Evolutionary conservation across 495 filamentous ascomycete species (phyloP).

Genomic region (Penicillium pulvis): DNA sequence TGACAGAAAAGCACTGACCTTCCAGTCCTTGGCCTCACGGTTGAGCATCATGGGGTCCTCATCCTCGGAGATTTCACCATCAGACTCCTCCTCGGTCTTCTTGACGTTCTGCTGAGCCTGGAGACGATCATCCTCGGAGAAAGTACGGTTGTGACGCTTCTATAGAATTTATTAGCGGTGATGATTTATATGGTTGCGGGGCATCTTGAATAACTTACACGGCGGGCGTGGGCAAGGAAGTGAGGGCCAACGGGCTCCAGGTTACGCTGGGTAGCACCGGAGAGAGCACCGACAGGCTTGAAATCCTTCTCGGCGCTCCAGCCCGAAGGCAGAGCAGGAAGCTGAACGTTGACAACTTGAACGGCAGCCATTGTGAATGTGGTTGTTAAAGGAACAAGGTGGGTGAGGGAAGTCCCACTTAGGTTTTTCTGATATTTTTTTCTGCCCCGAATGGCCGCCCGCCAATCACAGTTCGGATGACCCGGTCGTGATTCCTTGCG

Average conservation of each 20-base stretch:
- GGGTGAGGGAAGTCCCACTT: slow-evolving; percentile 21
- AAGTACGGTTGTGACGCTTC: slow-evolving; percentile 93
- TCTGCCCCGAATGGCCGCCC: slow-evolving; percentile 35
- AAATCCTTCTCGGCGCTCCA: slow-evolving; percentile 93
- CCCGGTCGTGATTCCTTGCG: slow-evolving; percentile 20
- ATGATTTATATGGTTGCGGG: slow-evolving; percentile 5
- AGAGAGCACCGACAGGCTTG: slow-evolving; percentile 72
- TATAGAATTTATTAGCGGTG: slow-evolving; percentile 36
- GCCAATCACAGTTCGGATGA: slow-evolving; percentile 37
- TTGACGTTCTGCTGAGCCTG: slow-evolving; percentile 92
- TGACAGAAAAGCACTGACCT: slow-evolving; percentile 57
- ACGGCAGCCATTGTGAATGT: slow-evolving; percentile 47
- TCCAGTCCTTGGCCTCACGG: slow-evolving; percentile 98
- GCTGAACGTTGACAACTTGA: slow-evolving; percentile 54
- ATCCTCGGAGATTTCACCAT: slow-evolving; percentile 85
- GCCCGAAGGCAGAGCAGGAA: slow-evolving; percentile 76
- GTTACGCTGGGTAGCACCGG: slow-evolving; percentile 72
- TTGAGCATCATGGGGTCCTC: slow-evolving; percentile 89
- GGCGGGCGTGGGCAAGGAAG: slow-evolving; percentile 95
- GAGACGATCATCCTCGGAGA: slow-evolving; percentile 97
- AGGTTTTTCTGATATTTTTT: slow-evolving; percentile 36
- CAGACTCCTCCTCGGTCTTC: slow-evolving; percentile 91
- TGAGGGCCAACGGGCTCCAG: slow-evolving; percentile 95
- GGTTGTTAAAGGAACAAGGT: slow-evolving; percentile 20
- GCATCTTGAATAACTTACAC: slow-evolving; percentile 52